Evolutionary conservation across 192 early-diverging fungal species (phyloP), one percentile per base, ranked within the genome.

Genomic region (Chytriomyces sp.): DNA sequence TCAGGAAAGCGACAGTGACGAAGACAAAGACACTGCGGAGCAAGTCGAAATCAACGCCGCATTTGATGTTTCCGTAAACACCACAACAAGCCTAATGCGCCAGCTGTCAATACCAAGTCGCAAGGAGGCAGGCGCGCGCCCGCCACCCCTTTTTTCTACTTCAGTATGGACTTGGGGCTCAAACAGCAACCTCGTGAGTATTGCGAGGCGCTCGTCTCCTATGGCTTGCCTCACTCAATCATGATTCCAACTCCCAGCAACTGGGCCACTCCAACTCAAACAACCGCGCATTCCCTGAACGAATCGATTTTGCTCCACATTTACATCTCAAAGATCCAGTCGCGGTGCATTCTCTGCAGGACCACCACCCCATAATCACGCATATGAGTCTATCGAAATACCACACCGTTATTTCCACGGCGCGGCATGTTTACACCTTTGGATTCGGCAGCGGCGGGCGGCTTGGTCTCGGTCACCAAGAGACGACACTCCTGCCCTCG

Each of bases 111-210:
- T n/a, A n/a, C n/a, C n/a, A n/a, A n/a, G n/a, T n/a, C n/a, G n/a
- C n/a, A n/a, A n/a, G n/a, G n/a, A n/a, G n/a, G n/a, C n/a, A n/a
- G n/a, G n/a, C n/a, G n/a, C n/a, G n/a, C n/a, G n/a, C n/a, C n/a
- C n/a, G n/a, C n/a, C n/a, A n/a, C n/a, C n/a, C n/a, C n/a, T n/a
- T 57, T 57, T 69, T 74, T 25, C 70, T 49, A 82, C 69, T 19
- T 68, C 77, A 44, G 63, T 92, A 0, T 93, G 90, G 75, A 90
- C 88, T 1, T 93, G 92, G 92, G 92, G 92, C 31, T 70, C 80
- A 30, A 93, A 93, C 55, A 77, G 53, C 59, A 91, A 90, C 68
- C 25, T 70, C 10, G 68, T 90, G 86, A 44, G 81, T 86, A 0
- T 37, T 71, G 12, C 3, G 39, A 4, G 31, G 8, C 30, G 12